Percentiles rank a stretch among this genome's conserved stretches.
These are phyloP conservation scores for Vachellia collinsii DNA, from an alignment of 306 rosid species.

Conservation along the genomic window DNA sequence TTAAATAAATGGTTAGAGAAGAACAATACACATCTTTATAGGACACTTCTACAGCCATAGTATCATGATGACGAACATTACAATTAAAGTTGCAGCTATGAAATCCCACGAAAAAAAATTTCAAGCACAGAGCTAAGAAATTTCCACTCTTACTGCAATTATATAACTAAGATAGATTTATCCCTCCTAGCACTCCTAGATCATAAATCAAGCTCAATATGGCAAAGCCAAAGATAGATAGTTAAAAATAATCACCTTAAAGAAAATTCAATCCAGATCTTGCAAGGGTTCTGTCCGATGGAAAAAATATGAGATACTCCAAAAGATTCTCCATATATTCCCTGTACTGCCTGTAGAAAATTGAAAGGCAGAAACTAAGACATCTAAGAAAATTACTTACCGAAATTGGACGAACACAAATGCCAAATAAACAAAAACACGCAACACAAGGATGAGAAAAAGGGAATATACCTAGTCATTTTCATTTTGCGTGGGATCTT, in stretches of 20 bases:
- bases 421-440: conserved; percentile 26
- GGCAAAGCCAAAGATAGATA: neutral
- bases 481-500: conserved; percentile 76
- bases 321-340: conserved; percentile 76
- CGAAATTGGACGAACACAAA: neutral
- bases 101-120: conserved; percentile 15
- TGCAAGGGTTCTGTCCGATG: conserved; percentile 97
- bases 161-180: neutral
- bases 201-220: conserved; percentile 28
- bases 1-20: neutral
- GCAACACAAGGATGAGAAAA: neutral
- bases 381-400: neutral
- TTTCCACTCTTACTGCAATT: conserved; percentile 1
- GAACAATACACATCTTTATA: neutral
- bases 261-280: conserved; percentile 86
- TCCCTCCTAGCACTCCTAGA: neutral
- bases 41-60: neutral
- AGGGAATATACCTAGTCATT: conserved; percentile 54
- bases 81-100: neutral
- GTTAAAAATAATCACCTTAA: conserved; percentile 56
- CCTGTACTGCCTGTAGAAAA: conserved; percentile 72
- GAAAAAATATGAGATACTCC: conserved; percentile 76
- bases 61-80: conserved; percentile 4
- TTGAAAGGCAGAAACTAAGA: conserved; percentile 31
- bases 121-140: neutral